These are phyloP conservation scores for Hysterium pulicare DNA, from an alignment of 2,329 filamentous ascomycete species.

Conservation along the genomic window DNA sequence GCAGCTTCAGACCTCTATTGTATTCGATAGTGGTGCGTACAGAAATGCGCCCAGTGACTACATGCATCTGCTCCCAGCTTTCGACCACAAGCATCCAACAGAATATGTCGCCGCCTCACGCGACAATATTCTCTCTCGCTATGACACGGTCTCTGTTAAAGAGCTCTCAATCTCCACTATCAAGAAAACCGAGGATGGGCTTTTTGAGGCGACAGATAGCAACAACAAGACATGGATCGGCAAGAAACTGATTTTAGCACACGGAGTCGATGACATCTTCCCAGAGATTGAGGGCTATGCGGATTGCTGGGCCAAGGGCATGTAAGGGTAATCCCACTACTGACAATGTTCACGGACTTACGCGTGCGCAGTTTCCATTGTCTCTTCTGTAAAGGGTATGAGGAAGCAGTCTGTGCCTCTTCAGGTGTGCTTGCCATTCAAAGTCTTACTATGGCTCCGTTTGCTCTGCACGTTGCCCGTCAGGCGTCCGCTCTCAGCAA, in stretches of 20 bases:
- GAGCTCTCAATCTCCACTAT: constrained; percentile 14
- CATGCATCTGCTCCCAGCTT: constrained; percentile 43
- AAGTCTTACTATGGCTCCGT: constrained; percentile 41
- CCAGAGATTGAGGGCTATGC: constrained; percentile 50
- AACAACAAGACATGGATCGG: constrained; percentile 43
- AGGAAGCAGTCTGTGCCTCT: constrained; percentile 45
- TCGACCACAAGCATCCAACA: constrained; percentile 34
- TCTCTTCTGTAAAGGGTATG: constrained; percentile 57
- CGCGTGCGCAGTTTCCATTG: constrained; percentile 45
- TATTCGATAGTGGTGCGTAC: constrained; percentile 40
- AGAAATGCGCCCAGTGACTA: constrained; percentile 36
- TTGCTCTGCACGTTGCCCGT: constrained; percentile 40
- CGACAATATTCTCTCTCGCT: constrained; percentile 21
- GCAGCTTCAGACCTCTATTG: constrained; percentile 31
- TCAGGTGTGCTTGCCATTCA: constrained; percentile 33
- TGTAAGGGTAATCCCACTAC: constrained; percentile 36
- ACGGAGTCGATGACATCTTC: constrained; percentile 49
- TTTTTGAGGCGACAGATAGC: constrained; percentile 37
- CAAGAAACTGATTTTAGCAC: constrained; percentile 53
- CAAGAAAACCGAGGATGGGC: constrained; percentile 12
- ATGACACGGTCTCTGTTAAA: constrained; percentile 23
- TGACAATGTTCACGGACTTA: constrained; percentile 18
- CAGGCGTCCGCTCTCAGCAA: constrained; percentile 46
- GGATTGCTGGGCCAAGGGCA: constrained; percentile 50
- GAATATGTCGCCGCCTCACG: constrained; percentile 27